Evolutionary conservation across 495 filamentous ascomycete species (phyloP), one percentile per base, ranked within the genome.

Genomic region (Trichoderma reesei): DNA sequence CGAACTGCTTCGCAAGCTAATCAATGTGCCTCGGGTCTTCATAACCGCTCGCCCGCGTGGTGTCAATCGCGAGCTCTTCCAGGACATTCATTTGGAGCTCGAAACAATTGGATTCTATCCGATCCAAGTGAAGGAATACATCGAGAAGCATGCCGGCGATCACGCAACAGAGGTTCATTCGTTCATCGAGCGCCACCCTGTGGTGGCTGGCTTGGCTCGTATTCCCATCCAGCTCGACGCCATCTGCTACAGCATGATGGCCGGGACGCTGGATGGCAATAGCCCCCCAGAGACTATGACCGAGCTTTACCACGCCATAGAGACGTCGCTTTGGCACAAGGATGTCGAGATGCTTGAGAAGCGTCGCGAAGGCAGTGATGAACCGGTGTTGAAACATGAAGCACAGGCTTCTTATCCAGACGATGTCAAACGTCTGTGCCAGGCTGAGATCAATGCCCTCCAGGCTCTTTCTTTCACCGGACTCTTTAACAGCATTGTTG

Each of bases 191-290:
- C 54, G 41, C 11, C 67, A 74, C 62, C 65, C 61, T 60, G 54
- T 73, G 0, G 72, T 77, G n/a, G 42, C 71, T 41, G 70, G 65
- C 20, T 69, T 76, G 44, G 66, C 73, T 36, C 74, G 67, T 38
- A 78, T 78, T 41, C 76, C 74, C 0, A 72, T 77, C 61, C 72
- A 73, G 63, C 66, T 77, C 26, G 75, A 76, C 68, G 73, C 74
- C 14, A 60, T 77, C 3, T 77, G 75, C 64, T 75, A 68, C 61
- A 70, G 42, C 56, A 72, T 71, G 70, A 48, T 68, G 34, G 60
- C 66, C 13, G n/a, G 56, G 10, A 11, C 5, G 13, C 16, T 38
- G 36, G 36, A 60, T 60, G 18, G 20, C 6, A 11, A 36, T 2
- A 60, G 48, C 2, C 31, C 20, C 16, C 41, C 42, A 1, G 37